Conservation (phyloP, 768 basidiomycete species). For the Boletus reticulatus region DNA sequence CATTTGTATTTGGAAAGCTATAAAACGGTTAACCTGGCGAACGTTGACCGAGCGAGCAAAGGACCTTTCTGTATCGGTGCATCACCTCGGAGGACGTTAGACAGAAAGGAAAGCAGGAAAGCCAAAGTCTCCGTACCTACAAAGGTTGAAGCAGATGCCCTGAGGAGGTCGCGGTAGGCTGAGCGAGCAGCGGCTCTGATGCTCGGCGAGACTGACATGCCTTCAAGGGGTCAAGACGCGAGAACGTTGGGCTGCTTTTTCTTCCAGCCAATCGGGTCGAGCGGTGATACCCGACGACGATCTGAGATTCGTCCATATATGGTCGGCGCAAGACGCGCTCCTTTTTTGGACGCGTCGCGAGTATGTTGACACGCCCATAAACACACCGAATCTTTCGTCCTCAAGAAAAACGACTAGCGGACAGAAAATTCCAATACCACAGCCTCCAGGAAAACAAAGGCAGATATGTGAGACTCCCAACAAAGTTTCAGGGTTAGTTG, state of each 20-base stretch:
- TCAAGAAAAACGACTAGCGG: conserved; percentile 30
- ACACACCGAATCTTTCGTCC: conserved; percentile 31
- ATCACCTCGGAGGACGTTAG: conserved; percentile 46
- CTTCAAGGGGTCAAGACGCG: too few relatives aligned
- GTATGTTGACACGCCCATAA: conserved; percentile 17
- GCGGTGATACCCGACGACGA: conserved; percentile 20
- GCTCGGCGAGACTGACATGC: conserved; percentile 50
- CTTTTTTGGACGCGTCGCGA: conserved; percentile 37
- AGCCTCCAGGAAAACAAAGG: conserved; percentile 15
- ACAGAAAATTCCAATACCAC: conserved; percentile 25
- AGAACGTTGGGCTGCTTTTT: neutral
- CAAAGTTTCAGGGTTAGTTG: conserved; percentile 15
- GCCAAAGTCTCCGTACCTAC: conserved; percentile 38
- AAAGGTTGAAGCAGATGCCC: conserved; percentile 68
- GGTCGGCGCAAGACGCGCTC: conserved; percentile 40
- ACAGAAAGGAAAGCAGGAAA: neutral
- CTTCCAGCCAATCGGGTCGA: conserved; percentile 12
- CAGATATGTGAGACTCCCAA: conserved; percentile 13
- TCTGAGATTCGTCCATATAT: conserved; percentile 34
- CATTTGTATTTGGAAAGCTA: conserved; percentile 76
- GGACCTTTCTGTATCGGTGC: conserved; percentile 49
- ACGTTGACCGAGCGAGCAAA: neutral
- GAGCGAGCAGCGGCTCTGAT: conserved; percentile 67
- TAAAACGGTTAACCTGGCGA: conserved; percentile 3
- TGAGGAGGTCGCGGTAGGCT: conserved; percentile 69